These are phyloP conservation scores for Ceriops decandra DNA, from an alignment of 345 rosid genomes.

Conservation along the genomic window DNA sequence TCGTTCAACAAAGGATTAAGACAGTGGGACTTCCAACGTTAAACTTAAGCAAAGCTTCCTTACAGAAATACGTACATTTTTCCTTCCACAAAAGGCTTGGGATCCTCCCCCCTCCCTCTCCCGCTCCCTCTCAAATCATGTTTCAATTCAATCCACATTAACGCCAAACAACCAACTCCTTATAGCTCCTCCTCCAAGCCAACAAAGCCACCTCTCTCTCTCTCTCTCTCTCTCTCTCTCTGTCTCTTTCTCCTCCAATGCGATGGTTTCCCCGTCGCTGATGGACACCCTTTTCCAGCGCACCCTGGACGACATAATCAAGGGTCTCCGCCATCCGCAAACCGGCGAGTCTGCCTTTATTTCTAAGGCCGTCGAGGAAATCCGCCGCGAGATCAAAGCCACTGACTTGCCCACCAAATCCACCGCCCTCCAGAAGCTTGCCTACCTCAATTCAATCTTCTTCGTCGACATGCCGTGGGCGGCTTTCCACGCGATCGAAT, in stretches of 20 bases:
- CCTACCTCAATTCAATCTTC: conserved; percentile 70
- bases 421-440: conserved; percentile 76
- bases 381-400: conserved; percentile 80
- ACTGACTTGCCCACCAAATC: conserved; percentile 85
- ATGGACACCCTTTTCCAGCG: conserved; percentile 91
- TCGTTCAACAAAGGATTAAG: no score
- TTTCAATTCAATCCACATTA: not conserved
- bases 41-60: no score
- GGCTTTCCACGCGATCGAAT: conserved; percentile 80
- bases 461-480: conserved; percentile 87
- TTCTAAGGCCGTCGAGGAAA: conserved; percentile 70
- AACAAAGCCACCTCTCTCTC: not conserved
- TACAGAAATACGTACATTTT: no score
- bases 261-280: conserved; percentile 66
- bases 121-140: not conserved
- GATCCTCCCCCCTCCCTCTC: not conserved
- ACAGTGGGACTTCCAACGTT: no score
- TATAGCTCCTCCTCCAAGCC: no score
- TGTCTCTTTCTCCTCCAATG: not conserved
- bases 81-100: no score
- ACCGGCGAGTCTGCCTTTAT: conserved; percentile 56
- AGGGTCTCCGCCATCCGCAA: conserved; percentile 61
- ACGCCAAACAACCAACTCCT: not conserved
- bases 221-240: not conserved
- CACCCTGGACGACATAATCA: conserved; percentile 78